phyloP scores from a whole-genome alignment of 2,329 filamentous ascomycete genomes.

The Colletotrichum lindemuthianum region DNA sequence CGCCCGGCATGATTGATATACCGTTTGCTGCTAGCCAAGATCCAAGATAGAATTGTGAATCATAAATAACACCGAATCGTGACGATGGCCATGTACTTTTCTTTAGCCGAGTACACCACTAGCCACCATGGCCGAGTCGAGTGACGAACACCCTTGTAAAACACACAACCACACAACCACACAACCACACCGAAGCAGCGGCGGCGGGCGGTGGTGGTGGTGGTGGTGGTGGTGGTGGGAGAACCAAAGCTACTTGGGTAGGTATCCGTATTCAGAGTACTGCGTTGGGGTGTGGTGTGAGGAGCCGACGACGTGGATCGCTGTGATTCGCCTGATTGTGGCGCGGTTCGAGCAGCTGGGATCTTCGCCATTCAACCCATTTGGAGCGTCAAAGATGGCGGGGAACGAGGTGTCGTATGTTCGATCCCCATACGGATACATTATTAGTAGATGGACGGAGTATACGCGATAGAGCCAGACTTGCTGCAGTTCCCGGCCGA shows the following conservation, averaged over 20 bases:
- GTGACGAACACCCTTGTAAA: not conserved
- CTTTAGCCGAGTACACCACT: not conserved
- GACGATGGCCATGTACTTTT: no score
- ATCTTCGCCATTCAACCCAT: conserved; percentile 16
- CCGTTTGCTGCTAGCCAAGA: no score
- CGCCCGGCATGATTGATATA: no score
- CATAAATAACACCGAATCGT: no score
- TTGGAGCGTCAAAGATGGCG: conserved; percentile 26
- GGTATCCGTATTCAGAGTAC: not conserved
- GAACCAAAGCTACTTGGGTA: not conserved
- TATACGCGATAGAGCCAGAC: conserved; percentile 35
- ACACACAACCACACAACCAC: no score
- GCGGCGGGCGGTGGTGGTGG: not conserved
- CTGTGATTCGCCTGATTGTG: conserved; percentile 35
- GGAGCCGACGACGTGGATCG: conserved; percentile 36
- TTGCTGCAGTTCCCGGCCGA: conserved; percentile 32
- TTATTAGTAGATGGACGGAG: no score
- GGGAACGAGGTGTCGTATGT: conserved; percentile 8
- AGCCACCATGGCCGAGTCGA: not conserved
- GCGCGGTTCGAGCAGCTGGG: conserved; percentile 26
- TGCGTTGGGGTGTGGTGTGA: conserved; percentile 31
- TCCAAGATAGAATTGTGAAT: no score
- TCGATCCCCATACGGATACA: no score
- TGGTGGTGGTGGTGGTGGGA: conserved; percentile 16
- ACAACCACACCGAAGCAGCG: no score